phyloP scores from a whole-genome alignment of 805 yeast species.

The Sugiyamaella smithiae region DNA sequence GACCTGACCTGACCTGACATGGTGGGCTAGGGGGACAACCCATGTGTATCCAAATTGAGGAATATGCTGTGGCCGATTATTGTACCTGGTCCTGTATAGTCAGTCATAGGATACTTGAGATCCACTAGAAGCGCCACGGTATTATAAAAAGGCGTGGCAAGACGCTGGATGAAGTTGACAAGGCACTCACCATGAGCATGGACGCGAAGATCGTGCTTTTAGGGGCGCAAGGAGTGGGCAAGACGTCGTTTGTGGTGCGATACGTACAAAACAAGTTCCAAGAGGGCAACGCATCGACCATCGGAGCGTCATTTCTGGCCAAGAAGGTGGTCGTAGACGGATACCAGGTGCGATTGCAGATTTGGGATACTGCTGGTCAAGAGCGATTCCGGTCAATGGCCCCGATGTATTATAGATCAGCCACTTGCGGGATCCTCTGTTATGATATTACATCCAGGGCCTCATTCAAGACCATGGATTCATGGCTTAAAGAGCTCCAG shows the following conservation, averaged over 20 bases:
- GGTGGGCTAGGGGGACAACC: no score
- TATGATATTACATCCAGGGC: slow-evolving; percentile 36
- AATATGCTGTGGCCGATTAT: no score
- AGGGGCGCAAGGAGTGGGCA: slow-evolving; percentile 38
- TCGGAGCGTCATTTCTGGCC: slow-evolving; percentile 37
- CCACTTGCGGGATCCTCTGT: slow-evolving; percentile 36
- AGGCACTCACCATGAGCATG: no score
- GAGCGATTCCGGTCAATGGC: slow-evolving; percentile 90
- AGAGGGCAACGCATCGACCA: slow-evolving; percentile 34
- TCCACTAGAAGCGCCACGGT: no score
- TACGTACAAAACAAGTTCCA: slow-evolving; percentile 36
- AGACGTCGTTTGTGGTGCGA: slow-evolving; percentile 36
- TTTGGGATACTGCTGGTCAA: slow-evolving; percentile 98
- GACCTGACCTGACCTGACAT: no score
- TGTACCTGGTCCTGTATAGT: no score
- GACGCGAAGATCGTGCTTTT: slow-evolving; percentile 37
- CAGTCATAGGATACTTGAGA: no score
- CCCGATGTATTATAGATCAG: slow-evolving; percentile 41
- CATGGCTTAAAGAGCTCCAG: slow-evolving; percentile 35
- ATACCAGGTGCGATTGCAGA: slow-evolving; percentile 44
- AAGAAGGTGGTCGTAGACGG: slow-evolving; percentile 35
- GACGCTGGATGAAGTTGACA: no score
- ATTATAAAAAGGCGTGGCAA: no score
- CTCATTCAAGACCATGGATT: slow-evolving; percentile 35
- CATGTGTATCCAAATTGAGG: no score